Evolutionary conservation across 352 stramenopile species (phyloP).

Genomic region (Globisporangium megalacanthum): DNA sequence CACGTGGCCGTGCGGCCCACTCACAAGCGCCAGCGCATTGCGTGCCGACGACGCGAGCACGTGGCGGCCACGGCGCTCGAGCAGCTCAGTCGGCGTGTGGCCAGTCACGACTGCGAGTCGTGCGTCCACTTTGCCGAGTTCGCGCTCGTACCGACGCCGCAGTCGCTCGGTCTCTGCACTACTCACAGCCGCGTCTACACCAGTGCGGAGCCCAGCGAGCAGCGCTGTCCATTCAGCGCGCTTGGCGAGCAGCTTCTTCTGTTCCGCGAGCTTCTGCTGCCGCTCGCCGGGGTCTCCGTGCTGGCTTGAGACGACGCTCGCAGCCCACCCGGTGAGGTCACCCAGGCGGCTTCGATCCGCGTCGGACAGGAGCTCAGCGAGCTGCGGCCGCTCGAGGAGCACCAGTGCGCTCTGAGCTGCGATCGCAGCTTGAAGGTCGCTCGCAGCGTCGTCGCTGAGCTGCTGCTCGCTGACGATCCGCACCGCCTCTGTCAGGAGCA

Average conservation of each 20-base stretch:
- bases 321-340: slow-evolving; percentile 35
- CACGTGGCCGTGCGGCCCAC: slow-evolving; percentile 25
- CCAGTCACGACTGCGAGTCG: slow-evolving; percentile 49
- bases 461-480: slow-evolving; percentile 29
- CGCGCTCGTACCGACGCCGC: slow-evolving; percentile 43
- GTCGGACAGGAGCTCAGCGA: slow-evolving; percentile 32
- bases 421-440: slow-evolving; percentile 23
- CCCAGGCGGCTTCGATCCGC: slow-evolving; percentile 22
- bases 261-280: slow-evolving; percentile 37
- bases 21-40: slow-evolving; percentile 47
- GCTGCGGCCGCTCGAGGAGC: slow-evolving; percentile 20
- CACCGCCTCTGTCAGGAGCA: slow-evolving; percentile 38
- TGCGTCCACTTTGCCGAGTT: slow-evolving; percentile 50
- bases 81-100: slow-evolving; percentile 37
- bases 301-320: slow-evolving; percentile 13
- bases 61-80: slow-evolving; percentile 49
- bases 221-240: slow-evolving; percentile 32
- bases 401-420: slow-evolving; percentile 23
- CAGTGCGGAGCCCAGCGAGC: slow-evolving; percentile 16
- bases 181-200: neutral
- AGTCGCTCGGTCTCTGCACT: slow-evolving; percentile 24
- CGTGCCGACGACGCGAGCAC: slow-evolving; percentile 50
- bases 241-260: slow-evolving; percentile 61
- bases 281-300: slow-evolving; percentile 13
- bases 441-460: slow-evolving; percentile 15